A percentile compares a stretch with the other conserved stretches of the same genome.
Conservation (phyloP, 164 flowering plant species). For the Vitis amurensis region DNA sequence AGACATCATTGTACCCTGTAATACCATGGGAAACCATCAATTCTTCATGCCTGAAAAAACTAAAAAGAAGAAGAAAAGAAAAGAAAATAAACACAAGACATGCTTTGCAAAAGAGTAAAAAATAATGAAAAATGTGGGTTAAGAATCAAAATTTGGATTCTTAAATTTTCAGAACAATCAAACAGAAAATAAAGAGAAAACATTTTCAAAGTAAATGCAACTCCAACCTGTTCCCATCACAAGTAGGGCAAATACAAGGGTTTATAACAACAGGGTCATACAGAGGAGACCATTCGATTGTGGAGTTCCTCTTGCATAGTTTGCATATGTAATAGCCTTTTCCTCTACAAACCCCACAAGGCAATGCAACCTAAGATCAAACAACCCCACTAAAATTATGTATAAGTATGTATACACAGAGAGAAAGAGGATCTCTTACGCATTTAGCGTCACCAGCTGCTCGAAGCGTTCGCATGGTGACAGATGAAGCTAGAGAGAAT, state of each 20-base stretch:
- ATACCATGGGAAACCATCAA: constrained; percentile 10
- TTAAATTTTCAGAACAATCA: neutral
- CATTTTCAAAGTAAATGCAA: neutral
- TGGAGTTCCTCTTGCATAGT: constrained; percentile 63
- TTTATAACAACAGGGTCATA: constrained; percentile 64
- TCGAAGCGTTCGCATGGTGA: too few species aligned
- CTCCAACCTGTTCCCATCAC: constrained; percentile 69
- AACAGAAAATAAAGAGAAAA: neutral
- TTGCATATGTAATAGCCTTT: constrained; percentile 73
- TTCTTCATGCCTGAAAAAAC: neutral
- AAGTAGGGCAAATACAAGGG: constrained; percentile 84
- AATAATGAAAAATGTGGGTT: neutral
- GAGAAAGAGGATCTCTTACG: too few species aligned
- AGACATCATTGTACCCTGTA: constrained; percentile 31
- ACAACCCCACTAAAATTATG: neutral
- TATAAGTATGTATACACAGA: too few species aligned
- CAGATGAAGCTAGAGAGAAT: too few species aligned
- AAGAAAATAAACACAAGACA: too few species aligned
- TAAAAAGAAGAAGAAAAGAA: neutral
- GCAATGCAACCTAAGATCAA: constrained; percentile 20
- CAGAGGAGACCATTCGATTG: constrained; percentile 78
- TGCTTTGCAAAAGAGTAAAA: too few species aligned
- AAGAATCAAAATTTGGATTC: neutral
- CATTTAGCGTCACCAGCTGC: too few species aligned
- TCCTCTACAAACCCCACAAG: constrained; percentile 58